Percentiles rank a stretch among this genome's conserved stretches.
phyloP scores from a whole-genome alignment of 768 basidiomycete genomes.

The Naganishia vishniacii region DNA sequence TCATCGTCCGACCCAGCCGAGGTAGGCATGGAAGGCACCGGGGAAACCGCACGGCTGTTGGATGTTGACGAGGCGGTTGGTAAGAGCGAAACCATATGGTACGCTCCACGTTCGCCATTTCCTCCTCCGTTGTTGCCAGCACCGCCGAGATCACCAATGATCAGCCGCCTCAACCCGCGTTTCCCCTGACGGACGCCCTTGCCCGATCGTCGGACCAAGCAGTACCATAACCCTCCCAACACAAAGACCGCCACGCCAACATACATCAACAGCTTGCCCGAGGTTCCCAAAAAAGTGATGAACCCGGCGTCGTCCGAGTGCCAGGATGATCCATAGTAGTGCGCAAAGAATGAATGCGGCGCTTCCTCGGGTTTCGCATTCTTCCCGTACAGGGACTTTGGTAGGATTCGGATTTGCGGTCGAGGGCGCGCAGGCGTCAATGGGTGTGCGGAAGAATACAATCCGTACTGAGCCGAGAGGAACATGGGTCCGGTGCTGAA shows the following conservation, averaged over 20 bases:
- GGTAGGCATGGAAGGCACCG: neutral
- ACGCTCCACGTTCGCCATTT: too few relatives aligned
- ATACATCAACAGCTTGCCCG: constrained; percentile 87
- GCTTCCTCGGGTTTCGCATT: constrained; percentile 77
- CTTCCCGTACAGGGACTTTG: constrained; percentile 97
- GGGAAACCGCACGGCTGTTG: constrained; percentile 10
- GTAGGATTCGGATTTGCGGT: constrained; percentile 76
- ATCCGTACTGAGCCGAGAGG: constrained; percentile 84
- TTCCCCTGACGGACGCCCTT: constrained; percentile 23
- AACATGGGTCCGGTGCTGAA: constrained; percentile 99
- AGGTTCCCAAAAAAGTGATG: constrained; percentile 80
- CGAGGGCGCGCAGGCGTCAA: constrained; percentile 55
- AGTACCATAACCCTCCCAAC: constrained; percentile 58
- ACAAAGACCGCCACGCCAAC: constrained; percentile 68
- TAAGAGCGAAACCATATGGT: constrained; percentile 24
- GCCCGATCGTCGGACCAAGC: constrained; percentile 37
- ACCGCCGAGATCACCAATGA: constrained; percentile 17
- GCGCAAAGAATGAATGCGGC: constrained; percentile 88
- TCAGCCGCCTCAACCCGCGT: constrained; percentile 26
- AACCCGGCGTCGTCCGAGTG: constrained; percentile 98
- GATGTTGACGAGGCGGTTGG: constrained; percentile 16
- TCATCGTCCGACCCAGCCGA: constrained; percentile 6
- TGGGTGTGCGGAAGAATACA: constrained; percentile 57
- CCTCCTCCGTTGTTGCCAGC: constrained; percentile 1
- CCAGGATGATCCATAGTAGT: constrained; percentile 97